Conservation (phyloP, 176 grass and related monocot genomes). For the Urochloa ruziziensis region DNA sequence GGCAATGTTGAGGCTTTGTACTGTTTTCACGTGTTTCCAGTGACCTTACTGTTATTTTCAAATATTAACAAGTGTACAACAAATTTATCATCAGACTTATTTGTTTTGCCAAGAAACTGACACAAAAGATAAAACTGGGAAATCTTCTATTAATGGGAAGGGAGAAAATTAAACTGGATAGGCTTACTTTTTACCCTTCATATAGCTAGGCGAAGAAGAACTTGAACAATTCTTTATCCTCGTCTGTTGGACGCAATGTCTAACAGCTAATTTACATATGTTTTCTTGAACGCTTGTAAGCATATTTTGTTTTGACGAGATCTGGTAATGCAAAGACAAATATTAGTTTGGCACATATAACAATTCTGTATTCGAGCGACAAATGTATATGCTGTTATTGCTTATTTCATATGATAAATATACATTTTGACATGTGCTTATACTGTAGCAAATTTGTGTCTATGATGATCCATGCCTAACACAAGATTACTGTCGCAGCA, state of each 20-base stretch:
- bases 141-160: neutral
- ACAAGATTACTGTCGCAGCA: constrained; percentile 43
- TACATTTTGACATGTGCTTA: neutral
- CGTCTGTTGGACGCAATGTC: neutral
- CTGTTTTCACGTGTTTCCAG: neutral
- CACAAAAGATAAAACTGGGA: neutral
- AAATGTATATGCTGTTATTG: neutral
- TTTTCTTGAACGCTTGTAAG: neutral
- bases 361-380: neutral
- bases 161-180: neutral
- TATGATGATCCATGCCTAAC: constrained; percentile 15
- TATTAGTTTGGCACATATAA: neutral
- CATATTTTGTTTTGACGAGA: neutral
- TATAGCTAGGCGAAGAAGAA: neutral
- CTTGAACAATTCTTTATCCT: neutral
- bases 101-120: neutral
- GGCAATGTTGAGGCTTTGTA: neutral
- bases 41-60: constrained; percentile 21
- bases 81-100: neutral
- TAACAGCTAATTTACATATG: neutral
- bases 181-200: neutral
- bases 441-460: neutral
- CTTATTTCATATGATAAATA: neutral
- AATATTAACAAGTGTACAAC: neutral
- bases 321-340: neutral